Conservation (phyloP, 2,329 filamentous ascomycete species). For the Penicillium olsonii region DNA sequence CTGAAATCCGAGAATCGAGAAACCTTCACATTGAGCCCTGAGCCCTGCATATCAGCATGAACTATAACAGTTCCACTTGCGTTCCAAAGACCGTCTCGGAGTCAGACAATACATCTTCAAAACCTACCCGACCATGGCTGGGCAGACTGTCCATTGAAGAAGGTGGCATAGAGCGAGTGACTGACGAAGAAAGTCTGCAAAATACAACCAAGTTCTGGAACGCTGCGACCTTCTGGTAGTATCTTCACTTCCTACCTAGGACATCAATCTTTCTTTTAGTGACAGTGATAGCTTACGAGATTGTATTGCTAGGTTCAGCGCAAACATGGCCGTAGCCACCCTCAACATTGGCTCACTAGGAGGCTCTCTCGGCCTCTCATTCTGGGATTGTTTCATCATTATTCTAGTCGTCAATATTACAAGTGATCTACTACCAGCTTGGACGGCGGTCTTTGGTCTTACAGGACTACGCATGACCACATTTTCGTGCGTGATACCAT, state of each 20-base stretch:
- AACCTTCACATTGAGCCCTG: neutral
- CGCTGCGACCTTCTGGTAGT: slow-evolving; percentile 21
- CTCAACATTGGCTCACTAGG: slow-evolving; percentile 36
- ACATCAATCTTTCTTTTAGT: no score
- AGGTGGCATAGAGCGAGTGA: slow-evolving; percentile 26
- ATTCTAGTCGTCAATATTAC: slow-evolving; percentile 37
- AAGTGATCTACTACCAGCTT: slow-evolving; percentile 31
- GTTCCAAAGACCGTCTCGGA: neutral
- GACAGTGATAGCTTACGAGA: neutral
- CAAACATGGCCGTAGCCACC: slow-evolving; percentile 42
- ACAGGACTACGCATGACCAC: slow-evolving; percentile 41
- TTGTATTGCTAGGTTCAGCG: slow-evolving; percentile 31
- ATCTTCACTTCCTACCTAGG: no score
- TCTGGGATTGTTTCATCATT: slow-evolving; percentile 42
- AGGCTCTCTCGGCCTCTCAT: slow-evolving; percentile 33
- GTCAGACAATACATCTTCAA: neutral
- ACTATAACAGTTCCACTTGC: neutral
- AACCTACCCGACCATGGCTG: slow-evolving; percentile 13
- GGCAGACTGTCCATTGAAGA: slow-evolving; percentile 21
- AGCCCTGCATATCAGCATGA: slow-evolving; percentile 2
- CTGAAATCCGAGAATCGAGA: neutral
- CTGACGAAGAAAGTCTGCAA: slow-evolving; percentile 23
- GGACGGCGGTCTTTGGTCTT: slow-evolving; percentile 36
- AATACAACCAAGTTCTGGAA: slow-evolving; percentile 28
- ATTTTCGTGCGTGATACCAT: slow-evolving; percentile 26